These are phyloP conservation scores for Dactylellina haptotyla DNA, from an alignment of 2,329 filamentous ascomycete species.

Conservation along the genomic window DNA sequence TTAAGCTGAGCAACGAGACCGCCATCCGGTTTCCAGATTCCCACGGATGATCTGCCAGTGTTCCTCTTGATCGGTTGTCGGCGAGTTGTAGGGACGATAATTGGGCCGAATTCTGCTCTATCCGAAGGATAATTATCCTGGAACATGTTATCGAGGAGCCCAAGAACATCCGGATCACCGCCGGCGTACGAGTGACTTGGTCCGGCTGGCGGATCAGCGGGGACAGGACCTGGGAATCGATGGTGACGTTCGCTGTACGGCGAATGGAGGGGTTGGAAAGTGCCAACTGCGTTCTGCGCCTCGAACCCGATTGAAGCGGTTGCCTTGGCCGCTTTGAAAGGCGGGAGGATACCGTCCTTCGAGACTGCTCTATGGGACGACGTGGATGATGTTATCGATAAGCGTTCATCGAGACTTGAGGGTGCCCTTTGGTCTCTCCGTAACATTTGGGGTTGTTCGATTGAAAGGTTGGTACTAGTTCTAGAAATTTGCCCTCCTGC, in stretches of 20 bases:
- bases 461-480: neutral
- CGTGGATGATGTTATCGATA: constrained; percentile 33
- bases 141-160: constrained; percentile 86
- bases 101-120: constrained; percentile 78
- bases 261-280: constrained; percentile 42
- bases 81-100: constrained; percentile 73
- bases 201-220: neutral
- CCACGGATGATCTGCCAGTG: constrained; percentile 66
- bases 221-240: constrained; percentile 21
- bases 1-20: constrained; percentile 86
- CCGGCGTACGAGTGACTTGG: constrained; percentile 65
- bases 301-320: constrained; percentile 39
- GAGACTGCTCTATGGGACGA: constrained; percentile 45
- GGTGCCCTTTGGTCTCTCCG: constrained; percentile 33
- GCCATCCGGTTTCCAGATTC: constrained; percentile 80
- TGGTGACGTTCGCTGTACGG: constrained; percentile 30
- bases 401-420: constrained; percentile 38
- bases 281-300: constrained; percentile 43
- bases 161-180: constrained; percentile 74
- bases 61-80: constrained; percentile 67
- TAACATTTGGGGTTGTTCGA: constrained; percentile 10
- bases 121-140: constrained; percentile 75
- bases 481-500: constrained; percentile 31
- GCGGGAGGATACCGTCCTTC: constrained; percentile 47
- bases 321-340: constrained; percentile 44